phyloP scores from a whole-genome alignment of 108 stramenopile species.

The Skeletonema marinoi region DNA sequence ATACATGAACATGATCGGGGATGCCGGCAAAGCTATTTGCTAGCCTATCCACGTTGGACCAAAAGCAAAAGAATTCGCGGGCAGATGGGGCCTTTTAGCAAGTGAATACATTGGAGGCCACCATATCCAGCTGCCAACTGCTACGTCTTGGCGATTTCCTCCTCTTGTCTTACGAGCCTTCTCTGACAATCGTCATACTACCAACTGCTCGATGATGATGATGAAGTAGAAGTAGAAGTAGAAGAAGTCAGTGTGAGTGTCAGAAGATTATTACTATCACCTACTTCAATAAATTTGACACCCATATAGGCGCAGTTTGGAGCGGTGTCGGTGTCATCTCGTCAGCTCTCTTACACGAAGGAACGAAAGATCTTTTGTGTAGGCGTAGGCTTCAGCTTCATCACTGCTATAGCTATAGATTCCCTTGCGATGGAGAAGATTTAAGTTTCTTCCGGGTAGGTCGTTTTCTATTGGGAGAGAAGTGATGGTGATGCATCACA shows the following conservation, averaged over 20 bases:
- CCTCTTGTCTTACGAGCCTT: conserved; percentile 86
- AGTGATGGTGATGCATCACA: conserved; percentile 12
- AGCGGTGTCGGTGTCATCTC: conserved; percentile 9
- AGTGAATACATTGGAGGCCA: conserved; percentile 86
- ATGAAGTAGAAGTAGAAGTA: too few species aligned
- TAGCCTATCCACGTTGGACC: conserved; percentile 85
- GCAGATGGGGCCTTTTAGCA: conserved; percentile 54
- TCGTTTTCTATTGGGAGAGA: neutral
- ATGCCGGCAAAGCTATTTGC: conserved; percentile 92
- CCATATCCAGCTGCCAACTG: conserved; percentile 83
- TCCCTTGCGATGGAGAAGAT: conserved; percentile 32
- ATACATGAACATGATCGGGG: conserved; percentile 78
- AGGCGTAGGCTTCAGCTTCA: too few species aligned
- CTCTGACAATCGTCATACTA: conserved; percentile 82
- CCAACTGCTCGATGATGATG: conserved; percentile 84
- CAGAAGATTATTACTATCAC: conserved; percentile 54
- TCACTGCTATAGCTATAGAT: conserved; percentile 19
- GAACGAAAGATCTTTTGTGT: conserved; percentile 24
- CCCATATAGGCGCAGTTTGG: conserved; percentile 14
- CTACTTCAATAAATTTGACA: conserved; percentile 24
- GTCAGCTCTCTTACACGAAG: conserved; percentile 25
- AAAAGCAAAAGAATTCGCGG: conserved; percentile 90
- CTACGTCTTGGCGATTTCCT: conserved; percentile 83
- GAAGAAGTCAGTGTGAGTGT: conserved; percentile 91
- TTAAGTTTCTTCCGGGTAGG: neutral